Conservation (phyloP, 2,329 filamentous ascomycete genomes). For the Fusarium napiforme region DNA sequence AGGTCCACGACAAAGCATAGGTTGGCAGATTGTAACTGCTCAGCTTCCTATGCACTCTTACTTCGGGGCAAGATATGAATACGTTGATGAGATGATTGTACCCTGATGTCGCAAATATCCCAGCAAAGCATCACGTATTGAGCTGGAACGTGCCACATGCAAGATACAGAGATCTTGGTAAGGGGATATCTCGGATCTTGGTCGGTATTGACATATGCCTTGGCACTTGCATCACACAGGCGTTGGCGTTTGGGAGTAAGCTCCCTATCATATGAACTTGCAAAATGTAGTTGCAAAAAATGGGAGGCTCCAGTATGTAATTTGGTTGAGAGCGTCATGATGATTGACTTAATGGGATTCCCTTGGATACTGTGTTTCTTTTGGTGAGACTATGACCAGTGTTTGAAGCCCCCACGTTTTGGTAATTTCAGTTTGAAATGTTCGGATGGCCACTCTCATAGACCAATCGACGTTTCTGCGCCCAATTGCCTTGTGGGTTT, state of each 20-base stretch:
- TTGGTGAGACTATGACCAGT: neutral
- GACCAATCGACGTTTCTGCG: neutral
- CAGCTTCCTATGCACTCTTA: neutral
- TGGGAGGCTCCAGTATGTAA: neutral
- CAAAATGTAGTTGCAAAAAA: neutral
- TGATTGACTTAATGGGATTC: constrained; percentile 24
- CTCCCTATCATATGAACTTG: neutral
- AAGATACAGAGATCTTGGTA: constrained; percentile 33
- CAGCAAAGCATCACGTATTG: neutral
- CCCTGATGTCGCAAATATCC: neutral
- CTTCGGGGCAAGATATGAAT: neutral
- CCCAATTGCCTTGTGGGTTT: neutral
- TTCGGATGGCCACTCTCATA: neutral
- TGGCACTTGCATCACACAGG: constrained; percentile 13
- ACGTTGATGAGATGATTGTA: neutral
- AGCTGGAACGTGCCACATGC: constrained; percentile 19
- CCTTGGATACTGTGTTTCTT: neutral
- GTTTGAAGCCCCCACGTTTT: constrained; percentile 2
- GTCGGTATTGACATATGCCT: constrained; percentile 38
- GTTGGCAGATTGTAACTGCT: constrained; percentile 10
- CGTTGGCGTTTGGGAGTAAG: constrained; percentile 19
- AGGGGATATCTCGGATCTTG: constrained; percentile 45
- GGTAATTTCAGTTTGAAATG: constrained; percentile 1
- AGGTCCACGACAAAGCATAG: constrained; percentile 29
- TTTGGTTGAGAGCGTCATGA: neutral